Evolutionary conservation across 495 filamentous ascomycete genomes (phyloP).

Genomic region (Talaromyces trachyspermus): DNA sequence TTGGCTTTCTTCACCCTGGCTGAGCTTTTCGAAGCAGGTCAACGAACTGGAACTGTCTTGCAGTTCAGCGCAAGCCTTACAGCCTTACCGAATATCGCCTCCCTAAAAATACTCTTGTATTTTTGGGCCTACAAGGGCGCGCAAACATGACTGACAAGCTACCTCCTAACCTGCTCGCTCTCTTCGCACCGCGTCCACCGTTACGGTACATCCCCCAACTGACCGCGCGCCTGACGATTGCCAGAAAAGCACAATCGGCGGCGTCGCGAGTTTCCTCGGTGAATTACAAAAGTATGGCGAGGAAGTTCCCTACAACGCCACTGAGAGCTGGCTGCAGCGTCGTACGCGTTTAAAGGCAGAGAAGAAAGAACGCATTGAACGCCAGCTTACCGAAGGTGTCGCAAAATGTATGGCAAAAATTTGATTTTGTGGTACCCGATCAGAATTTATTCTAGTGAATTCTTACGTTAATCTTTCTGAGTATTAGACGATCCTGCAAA

Average conservation of each 20-base stretch:
- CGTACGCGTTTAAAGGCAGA: slow-evolving; percentile 73
- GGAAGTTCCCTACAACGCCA: slow-evolving; percentile 67
- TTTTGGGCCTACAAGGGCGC: background rate
- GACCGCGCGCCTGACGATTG: slow-evolving; percentile 81
- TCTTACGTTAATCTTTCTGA: too few species aligned
- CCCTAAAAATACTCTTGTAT: too few species aligned
- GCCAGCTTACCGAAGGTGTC: slow-evolving; percentile 58
- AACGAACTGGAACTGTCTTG: too few species aligned
- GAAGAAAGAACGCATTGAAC: slow-evolving; percentile 58
- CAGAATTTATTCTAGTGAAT: too few species aligned
- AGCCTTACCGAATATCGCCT: too few species aligned
- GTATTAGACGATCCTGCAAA: slow-evolving; percentile 60
- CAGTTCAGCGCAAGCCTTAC: too few species aligned
- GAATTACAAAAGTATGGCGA: slow-evolving; percentile 63
- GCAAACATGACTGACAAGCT: slow-evolving; percentile 86
- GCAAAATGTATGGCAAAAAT: slow-evolving; percentile 52
- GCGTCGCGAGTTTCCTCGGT: slow-evolving; percentile 66
- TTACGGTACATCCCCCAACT: slow-evolving; percentile 80
- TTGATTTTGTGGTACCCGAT: background rate
- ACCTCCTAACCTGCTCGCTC: slow-evolving; percentile 81
- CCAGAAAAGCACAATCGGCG: slow-evolving; percentile 55
- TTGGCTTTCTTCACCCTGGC: slow-evolving; percentile 5
- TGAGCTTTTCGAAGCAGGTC: too few species aligned
- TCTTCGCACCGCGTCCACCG: slow-evolving; percentile 89
- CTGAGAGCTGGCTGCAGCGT: slow-evolving; percentile 86